Evolutionary conservation across 2,329 filamentous ascomycete species (phyloP), one percentile per base, ranked within the genome.

Genomic region (Epichloe typhina): DNA sequence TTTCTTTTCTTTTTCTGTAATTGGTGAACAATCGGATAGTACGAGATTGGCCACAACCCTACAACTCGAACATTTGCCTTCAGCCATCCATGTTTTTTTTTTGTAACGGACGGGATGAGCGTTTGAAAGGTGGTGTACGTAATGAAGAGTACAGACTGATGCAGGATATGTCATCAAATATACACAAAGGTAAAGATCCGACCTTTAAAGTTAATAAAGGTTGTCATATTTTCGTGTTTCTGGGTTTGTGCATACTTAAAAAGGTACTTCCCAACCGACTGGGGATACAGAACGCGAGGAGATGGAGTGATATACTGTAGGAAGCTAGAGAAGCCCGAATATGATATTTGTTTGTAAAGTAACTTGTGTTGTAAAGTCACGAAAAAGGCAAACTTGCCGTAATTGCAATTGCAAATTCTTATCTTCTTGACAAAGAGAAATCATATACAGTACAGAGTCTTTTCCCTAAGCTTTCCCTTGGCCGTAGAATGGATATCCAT

Each of bases 381-480:
- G 26, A n/a, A 21, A 17, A 33, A 38, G 36, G 9, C 31, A 40
- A n/a, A 40, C 46, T 19, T 17, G 21, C 36, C 31, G 23, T 39
- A 36, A 42, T 47, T 39, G 38, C 46, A 36, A 42, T 47, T 39
- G 38, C 46, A 43, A 46, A 31, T 21, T 52, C 37, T 37, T 47
- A 23, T 11, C 31, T 48, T 51, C 15, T 36, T 40, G 46, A 53
- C 46, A 44, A 49, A 38, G 37, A 36, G 8, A 39, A 51, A 42
- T 50, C 48, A 51, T 52, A 26, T 56, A 56, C 49, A 54, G 39
- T 54, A 54, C 45, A 50, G 9, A 39, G 21, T 33, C 8, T 21
- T 21, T 21, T 38, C 42, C 38, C n/a, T 21, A 41, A 47, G 38
- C 43, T 43, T 46, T 45, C 42, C 26, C 5, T 36, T 37, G 33